Base-by-base conservation (phyloP, 352 stramenopile genomes). In the Lagenidium sp. region DNA sequence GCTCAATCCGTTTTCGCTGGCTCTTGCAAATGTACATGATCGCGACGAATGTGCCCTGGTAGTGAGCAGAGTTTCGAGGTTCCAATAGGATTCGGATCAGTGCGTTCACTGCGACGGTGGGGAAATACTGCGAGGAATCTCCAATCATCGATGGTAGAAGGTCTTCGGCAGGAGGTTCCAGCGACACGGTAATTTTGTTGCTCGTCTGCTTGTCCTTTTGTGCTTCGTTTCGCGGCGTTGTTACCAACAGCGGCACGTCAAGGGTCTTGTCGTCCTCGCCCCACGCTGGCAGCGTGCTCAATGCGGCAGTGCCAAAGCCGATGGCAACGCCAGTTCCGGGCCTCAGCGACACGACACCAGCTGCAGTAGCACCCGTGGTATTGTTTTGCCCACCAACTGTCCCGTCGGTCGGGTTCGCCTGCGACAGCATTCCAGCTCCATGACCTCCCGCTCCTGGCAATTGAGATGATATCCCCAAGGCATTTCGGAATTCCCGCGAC, bases 1-100 rank as follows among this genome's bases (percentile, higher is more conserved):
- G 85, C 8, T 95, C 92, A 53, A 96, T 97, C 24, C 83, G 80
- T 30, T 97, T 78, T 0, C 93, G 89, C 26, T 99, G 81, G 36
- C 81, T 94, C 59, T 97, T 96, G 68, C 98, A 99, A 52, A 99
- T 98, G 54, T 98, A 98, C 79, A 98, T 98, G 40, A 99, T 93
- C 16, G 96, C 94, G 39, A 99, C 95, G 50, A 98, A 97, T 4
- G 97, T 96, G 44, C 95, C 96, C 23, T 96, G 84, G 55, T 99
- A 98, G 44, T 99, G 94, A 16, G 95, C 90, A 20, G 90, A 94
- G 34, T 99, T 88, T 22, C 90, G 94, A 25, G 90, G 74, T 55
- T 99, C 95, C 19, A 95, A 77, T n/a, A 99, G 81, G 41, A 99
- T 98, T n/a, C 88, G 75, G 47, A 98, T 98, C 22, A 99, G 71